phyloP scores from a whole-genome alignment of 1,139 yeast species.

The Starmera stellimalicola region DNA sequence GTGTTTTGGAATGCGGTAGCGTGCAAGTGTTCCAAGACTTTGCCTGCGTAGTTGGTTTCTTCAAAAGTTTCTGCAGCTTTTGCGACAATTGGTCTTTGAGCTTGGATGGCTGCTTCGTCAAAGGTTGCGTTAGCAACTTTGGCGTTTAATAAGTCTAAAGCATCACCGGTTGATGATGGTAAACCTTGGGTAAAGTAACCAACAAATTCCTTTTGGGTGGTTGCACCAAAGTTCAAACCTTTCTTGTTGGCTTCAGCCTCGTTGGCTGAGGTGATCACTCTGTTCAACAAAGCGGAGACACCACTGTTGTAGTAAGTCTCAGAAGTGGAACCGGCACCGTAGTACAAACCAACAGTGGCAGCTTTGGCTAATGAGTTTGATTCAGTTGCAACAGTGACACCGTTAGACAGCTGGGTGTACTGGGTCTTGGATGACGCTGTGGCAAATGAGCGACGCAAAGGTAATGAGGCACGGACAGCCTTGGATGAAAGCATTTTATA shows the following conservation, averaged over 20 bases:
- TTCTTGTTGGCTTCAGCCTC: slow-evolving; percentile 26
- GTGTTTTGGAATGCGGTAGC: slow-evolving; percentile 82
- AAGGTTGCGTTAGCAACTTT: slow-evolving; percentile 26
- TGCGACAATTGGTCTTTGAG: slow-evolving; percentile 35
- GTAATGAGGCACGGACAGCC: slow-evolving; percentile 8
- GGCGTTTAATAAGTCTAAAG: slow-evolving; percentile 22
- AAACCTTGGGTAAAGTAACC: slow-evolving; percentile 40
- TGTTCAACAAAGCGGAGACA: slow-evolving; percentile 56
- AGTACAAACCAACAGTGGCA: slow-evolving; percentile 58
- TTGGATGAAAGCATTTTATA: slow-evolving; percentile 19
- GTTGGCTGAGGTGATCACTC: slow-evolving; percentile 32
- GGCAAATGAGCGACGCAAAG: slow-evolving; percentile 30
- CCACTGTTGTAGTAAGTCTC: slow-evolving; percentile 79
- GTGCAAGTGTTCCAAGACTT: slow-evolving; percentile 63
- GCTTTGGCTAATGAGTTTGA: slow-evolving; percentile 44
- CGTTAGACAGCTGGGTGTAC: slow-evolving; percentile 64
- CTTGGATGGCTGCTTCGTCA: slow-evolving; percentile 28
- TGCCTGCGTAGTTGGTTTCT: slow-evolving; percentile 23
- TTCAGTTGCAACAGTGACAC: slow-evolving; percentile 65
- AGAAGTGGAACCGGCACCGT: slow-evolving; percentile 69
- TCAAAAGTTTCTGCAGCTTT: slow-evolving; percentile 30
- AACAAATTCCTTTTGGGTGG: slow-evolving; percentile 42
- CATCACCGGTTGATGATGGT: slow-evolving; percentile 15
- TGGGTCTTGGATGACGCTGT: slow-evolving; percentile 53
- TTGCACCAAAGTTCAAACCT: slow-evolving; percentile 38